phyloP scores from a whole-genome alignment of 73 alveolate genomes.

The Effrenium voratum region DNA sequence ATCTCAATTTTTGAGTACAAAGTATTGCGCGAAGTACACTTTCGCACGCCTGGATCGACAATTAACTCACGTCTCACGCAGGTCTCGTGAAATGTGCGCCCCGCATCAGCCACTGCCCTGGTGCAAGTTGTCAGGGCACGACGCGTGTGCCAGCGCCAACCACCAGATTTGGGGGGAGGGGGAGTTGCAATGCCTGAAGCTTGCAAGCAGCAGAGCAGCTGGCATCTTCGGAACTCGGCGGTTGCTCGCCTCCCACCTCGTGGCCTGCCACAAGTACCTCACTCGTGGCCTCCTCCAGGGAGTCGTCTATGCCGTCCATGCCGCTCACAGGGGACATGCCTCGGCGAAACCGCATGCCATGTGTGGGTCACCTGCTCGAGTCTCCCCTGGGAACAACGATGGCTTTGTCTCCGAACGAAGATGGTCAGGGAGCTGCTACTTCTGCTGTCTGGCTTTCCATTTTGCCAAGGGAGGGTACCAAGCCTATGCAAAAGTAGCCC shows the following conservation, averaged over 20 bases:
- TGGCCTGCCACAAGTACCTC: background rate
- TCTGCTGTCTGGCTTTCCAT: too few relatives aligned
- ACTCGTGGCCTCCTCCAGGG: background rate
- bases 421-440: too few relatives aligned
- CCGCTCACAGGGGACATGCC: conserved; percentile 14
- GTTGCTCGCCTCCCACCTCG: background rate
- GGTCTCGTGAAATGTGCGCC: background rate
- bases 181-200: too few relatives aligned
- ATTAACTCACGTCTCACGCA: background rate
- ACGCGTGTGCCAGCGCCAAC: too few relatives aligned
- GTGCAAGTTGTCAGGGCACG: too few relatives aligned
- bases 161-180: too few relatives aligned
- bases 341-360: background rate
- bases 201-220: background rate
- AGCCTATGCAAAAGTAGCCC: too few relatives aligned
- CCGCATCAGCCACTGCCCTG: background rate
- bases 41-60: too few relatives aligned
- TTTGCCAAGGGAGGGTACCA: too few relatives aligned
- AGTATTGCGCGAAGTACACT: too few relatives aligned
- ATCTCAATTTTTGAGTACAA: too few relatives aligned
- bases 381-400: background rate
- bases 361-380: background rate
- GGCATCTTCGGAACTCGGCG: background rate
- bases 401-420: background rate
- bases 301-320: background rate